Percentiles rank a stretch among this genome's conserved stretches.
These are phyloP conservation scores for Hyaloscypha variabilis DNA, from an alignment of 495 filamentous ascomycete species.

Conservation along the genomic window DNA sequence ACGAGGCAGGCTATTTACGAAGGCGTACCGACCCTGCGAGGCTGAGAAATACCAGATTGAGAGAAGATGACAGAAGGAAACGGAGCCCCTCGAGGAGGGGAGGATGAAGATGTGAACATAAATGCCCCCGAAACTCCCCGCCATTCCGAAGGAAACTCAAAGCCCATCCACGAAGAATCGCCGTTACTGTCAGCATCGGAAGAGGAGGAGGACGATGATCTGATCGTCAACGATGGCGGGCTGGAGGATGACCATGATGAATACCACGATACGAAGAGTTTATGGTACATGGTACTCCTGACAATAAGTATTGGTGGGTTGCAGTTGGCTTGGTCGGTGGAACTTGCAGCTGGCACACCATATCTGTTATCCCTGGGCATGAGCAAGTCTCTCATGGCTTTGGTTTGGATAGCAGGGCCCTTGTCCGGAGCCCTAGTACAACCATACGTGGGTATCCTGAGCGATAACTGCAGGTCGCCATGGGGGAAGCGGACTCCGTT, in stretches of 20 bases:
- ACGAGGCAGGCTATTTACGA: not conserved
- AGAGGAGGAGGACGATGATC: constrained; percentile 42
- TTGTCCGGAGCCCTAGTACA: constrained; percentile 86
- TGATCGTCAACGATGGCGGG: constrained; percentile 39
- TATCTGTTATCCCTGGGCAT: constrained; percentile 75
- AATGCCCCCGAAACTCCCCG: not conserved
- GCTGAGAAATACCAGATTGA: not conserved
- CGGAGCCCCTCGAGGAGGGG: not conserved
- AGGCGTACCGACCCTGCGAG: not conserved
- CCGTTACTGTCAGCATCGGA: constrained; percentile 55
- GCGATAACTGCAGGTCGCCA: constrained; percentile 77
- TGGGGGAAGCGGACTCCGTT: constrained; percentile 91
- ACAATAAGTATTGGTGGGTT: constrained; percentile 84
- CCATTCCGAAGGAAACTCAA: constrained; percentile 10
- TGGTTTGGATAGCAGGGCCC: constrained; percentile 93
- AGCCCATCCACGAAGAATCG: constrained; percentile 52
- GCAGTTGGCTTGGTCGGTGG: constrained; percentile 94
- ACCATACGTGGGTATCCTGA: constrained; percentile 90
- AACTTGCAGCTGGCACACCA: constrained; percentile 81
- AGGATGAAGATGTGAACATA: not conserved
- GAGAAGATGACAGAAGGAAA: constrained; percentile 5
- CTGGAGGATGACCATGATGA: constrained; percentile 41
- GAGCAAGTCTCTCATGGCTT: constrained; percentile 89
- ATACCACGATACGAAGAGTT: constrained; percentile 67
- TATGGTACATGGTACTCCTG: constrained; percentile 80